Evolutionary conservation across 345 rosid species (phyloP), one percentile per base, ranked within the genome.

Genomic region (Pugionium dolabratum): DNA sequence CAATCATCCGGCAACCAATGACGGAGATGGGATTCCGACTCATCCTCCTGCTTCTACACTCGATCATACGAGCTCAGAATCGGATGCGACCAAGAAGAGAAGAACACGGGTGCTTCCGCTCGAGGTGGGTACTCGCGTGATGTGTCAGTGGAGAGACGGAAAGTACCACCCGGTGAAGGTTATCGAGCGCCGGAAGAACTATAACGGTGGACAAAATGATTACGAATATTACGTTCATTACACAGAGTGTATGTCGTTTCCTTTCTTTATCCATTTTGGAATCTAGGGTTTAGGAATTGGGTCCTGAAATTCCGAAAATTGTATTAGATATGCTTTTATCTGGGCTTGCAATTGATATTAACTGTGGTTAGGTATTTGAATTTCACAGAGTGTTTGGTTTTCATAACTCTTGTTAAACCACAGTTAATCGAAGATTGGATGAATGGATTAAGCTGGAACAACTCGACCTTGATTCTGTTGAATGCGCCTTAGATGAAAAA

Each of bases 401-500:
- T 36, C 33, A 6, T 33, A 44, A 4, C 9, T 40, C 31, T 33
- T 71, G 45, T 42, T 28, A 45, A 7, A 58, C 26, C 48, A 56
- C 82, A 90, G 99, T 94, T 76, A 94, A 94, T 78, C 80, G 99
- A 80, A 86, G 99, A 74, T 92, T 94, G 36, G 99, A 94, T 79
- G 99, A 94, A 69, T 94, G 99, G 97, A 95, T 88, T 72, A 90
- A 85, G 74, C 96, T 88, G 46, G 99, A 94, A 49, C 99, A 90
- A 35, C 83, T 94, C 10, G 95, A 94, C 76, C 96, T 90, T 75
- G 87, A 80, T 67, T 94, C 99, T 1, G 96, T 94, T 29, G 97
- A 90, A 79, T 67, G 93, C 32, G 97, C 90, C 45, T 85, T 94
- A 35, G 97, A 90, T 79, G 99, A 94, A 73, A 94, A 90, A 76